Evolutionary conservation across 2,329 filamentous ascomycete species (phyloP), one percentile per base, ranked within the genome.

Genomic region (Pleoardoris graminearum): DNA sequence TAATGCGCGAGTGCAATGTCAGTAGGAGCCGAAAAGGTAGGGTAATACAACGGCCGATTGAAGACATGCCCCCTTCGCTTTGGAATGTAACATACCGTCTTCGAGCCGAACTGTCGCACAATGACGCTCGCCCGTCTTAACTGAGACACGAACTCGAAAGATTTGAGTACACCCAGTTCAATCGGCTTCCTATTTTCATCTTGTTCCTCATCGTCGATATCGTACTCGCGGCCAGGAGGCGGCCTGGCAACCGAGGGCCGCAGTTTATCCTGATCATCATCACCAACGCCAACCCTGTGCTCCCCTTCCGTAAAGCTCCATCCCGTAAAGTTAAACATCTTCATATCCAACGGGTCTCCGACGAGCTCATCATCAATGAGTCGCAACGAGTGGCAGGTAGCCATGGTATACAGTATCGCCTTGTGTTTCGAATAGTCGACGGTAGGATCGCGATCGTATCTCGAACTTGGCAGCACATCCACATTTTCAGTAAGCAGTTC

Each of bases 281-380:
- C 85, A 36, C 80, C 80, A 47, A 84, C 84, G 23, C 81, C 82
- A 21, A 80, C 75, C 47, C 82, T 81, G 61, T 92, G 86, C 39
- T 86, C 86, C 2, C 91, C 91, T 77, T 99, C 94, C 70, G 96
- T 89, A 62, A 90, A 99, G 3, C 85, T 83, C 94, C 94, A 99
- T 5, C 84, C 83, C 0, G 94, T 97, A 62, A 96, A 99, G 59
- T 96, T 88, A 69, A 99, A 99, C 94, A 99, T 99, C 71, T 97
- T 97, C 51, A 97, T 80, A 71, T 99, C 94, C 1, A 99, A 79
- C 4, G 95, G 94, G 66, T 99, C 94, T 1, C 94, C 94, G 29
- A 99, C 82, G 35, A 97, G 82, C 68, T 97, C 91, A 42, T 85
- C 88, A 56, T 97, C 92, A 14, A 99, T 87, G 10, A 88, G 84